Evolutionary conservation across 108 stramenopile species (phyloP).

Genomic region (Skeletonema grethae): DNA sequence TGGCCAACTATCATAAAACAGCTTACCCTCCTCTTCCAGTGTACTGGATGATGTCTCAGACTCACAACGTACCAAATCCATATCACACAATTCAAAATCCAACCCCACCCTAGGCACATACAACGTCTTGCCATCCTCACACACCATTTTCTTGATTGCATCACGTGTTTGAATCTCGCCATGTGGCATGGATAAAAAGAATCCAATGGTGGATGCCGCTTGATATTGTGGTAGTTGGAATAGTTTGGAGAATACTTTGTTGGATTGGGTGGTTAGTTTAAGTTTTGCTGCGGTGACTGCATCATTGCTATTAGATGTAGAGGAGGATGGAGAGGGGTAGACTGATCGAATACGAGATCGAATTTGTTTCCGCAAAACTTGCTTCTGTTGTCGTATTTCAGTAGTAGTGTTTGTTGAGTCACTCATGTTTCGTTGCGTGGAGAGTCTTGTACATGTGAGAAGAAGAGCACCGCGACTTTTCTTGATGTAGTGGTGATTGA

Average conservation of each 20-base stretch:
- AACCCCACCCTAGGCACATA: slow-evolving; percentile 89
- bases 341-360: slow-evolving; percentile 44
- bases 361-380: slow-evolving; percentile 61
- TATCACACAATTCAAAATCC: slow-evolving; percentile 84
- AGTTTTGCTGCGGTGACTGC: neutral
- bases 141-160: slow-evolving; percentile 39
- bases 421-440: neutral
- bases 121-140: slow-evolving; percentile 56
- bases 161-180: slow-evolving; percentile 80
- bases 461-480: too few relatives aligned
- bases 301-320: neutral
- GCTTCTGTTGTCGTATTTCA: slow-evolving; percentile 26
- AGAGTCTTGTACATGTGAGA: neutral
- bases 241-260: slow-evolving; percentile 61
- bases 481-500: neutral
- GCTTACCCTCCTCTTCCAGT: too few relatives aligned
- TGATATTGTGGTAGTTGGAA: slow-evolving; percentile 69
- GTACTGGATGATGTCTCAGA: neutral
- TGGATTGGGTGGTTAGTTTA: slow-evolving; percentile 42
- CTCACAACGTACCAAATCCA: slow-evolving; percentile 72
- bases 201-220: slow-evolving; percentile 67
- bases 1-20: slow-evolving; percentile 81
- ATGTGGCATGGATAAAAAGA: slow-evolving; percentile 88
- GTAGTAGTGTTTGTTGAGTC: neutral
- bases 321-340: slow-evolving; percentile 7